A percentile compares a stretch with the other conserved stretches of the same genome.
Conservation (phyloP, 257 asterid genomes). For the Primulina huaijiensis region DNA sequence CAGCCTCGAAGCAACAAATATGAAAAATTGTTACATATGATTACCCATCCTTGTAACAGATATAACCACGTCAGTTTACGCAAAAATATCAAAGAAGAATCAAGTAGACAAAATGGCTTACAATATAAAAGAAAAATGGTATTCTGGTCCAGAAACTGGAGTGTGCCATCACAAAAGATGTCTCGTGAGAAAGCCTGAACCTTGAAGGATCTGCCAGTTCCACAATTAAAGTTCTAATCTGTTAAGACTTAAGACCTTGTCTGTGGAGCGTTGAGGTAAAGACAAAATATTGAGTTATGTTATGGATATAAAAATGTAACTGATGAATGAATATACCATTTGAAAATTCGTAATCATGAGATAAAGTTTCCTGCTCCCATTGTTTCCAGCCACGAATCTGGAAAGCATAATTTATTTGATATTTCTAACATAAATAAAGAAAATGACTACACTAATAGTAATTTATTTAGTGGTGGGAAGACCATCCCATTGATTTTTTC, state of each 20-base stretch:
- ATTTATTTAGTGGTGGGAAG: background rate
- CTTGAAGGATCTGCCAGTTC: conserved; percentile 80
- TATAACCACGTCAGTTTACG: background rate
- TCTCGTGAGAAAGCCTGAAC: conserved; percentile 87
- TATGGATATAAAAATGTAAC: background rate
- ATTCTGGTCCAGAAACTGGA: conserved; percentile 90
- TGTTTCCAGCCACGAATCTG: conserved; percentile 93
- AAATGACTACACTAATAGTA: background rate
- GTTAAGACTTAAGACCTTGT: conserved; percentile 18
- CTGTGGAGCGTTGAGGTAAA: conserved; percentile 8
- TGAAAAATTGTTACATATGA: background rate
- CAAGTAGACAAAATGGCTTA: conserved; percentile 33
- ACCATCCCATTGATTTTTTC: background rate
- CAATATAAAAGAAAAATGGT: conserved; percentile 75
- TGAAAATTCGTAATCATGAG: conserved; percentile 71
- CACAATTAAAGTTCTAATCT: conserved; percentile 16
- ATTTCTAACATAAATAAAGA: background rate
- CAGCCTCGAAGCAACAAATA: conserved; percentile 2
- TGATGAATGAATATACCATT: conserved; percentile 48
- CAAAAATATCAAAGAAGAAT: background rate
- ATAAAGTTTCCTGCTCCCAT: conserved; percentile 83
- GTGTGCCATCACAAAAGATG: conserved; percentile 92
- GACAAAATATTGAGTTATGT: background rate
- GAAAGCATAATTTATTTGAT: conserved; percentile 23
- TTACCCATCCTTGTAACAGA: background rate